Conservation (phyloP, 2,329 filamentous ascomycete genomes). For the Apiospora kogelbergensis region DNA sequence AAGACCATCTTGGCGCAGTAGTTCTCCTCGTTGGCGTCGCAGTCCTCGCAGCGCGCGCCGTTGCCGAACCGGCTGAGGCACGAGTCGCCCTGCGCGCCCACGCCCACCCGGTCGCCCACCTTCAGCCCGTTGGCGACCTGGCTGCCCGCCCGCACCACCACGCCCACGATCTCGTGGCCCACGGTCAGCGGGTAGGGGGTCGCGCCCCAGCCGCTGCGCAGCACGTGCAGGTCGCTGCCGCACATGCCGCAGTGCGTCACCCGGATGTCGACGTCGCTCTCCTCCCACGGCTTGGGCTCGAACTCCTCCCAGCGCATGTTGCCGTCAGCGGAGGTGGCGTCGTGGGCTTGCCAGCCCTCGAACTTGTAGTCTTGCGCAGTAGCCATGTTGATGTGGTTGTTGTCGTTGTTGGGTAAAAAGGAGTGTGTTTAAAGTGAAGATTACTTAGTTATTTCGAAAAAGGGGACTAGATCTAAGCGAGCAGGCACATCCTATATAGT, state of each 20-base stretch:
- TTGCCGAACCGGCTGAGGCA: slow-evolving; percentile 35
- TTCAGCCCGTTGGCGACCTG: slow-evolving; percentile 35
- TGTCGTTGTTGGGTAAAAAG: background rate
- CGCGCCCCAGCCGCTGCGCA: slow-evolving; percentile 33
- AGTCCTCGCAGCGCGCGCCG: slow-evolving; percentile 24
- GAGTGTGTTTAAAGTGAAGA: slow-evolving; percentile 21
- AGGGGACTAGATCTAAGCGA: background rate
- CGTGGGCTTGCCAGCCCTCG: slow-evolving; percentile 19
- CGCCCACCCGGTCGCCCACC: slow-evolving; percentile 52
- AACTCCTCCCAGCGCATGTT: slow-evolving; percentile 31
- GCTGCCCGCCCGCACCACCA: slow-evolving; percentile 40
- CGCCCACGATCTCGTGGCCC: slow-evolving; percentile 51
- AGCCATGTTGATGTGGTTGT: background rate
- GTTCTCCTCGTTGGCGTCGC: slow-evolving; percentile 21
- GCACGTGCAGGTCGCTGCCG: slow-evolving; percentile 43
- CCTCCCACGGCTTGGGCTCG: slow-evolving; percentile 45
- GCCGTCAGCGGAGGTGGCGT: slow-evolving; percentile 15
- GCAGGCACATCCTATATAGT: background rate
- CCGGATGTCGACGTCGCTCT: slow-evolving; percentile 47
- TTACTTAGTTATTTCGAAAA: background rate
- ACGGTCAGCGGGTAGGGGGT: slow-evolving; percentile 33
- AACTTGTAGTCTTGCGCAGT: slow-evolving; percentile 16
- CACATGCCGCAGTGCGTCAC: slow-evolving; percentile 50
- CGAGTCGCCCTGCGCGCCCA: slow-evolving; percentile 46
- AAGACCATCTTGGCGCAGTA: slow-evolving; percentile 30